Percentiles rank a stretch among this genome's conserved stretches.
Conservation (phyloP, 257 asterid species). For the Fraxinus quadrangulata region DNA sequence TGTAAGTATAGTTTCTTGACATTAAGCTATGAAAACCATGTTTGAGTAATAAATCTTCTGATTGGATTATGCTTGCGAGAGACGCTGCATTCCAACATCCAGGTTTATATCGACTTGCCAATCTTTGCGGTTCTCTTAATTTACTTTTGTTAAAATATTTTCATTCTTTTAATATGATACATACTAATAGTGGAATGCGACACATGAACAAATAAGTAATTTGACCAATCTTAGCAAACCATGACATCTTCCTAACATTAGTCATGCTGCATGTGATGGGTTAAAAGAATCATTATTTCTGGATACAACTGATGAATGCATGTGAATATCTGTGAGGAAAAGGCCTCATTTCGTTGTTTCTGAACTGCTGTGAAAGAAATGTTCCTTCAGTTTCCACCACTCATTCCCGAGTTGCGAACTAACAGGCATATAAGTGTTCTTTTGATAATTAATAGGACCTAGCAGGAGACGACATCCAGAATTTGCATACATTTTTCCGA, state of each 20-base stretch:
- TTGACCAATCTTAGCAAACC: neutral
- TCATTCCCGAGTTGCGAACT: neutral
- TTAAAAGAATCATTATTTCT: neutral
- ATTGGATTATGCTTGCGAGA: neutral
- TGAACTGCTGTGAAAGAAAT: neutral
- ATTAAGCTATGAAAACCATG: neutral
- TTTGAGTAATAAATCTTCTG: neutral
- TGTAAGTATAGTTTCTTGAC: neutral
- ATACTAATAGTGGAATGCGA: neutral
- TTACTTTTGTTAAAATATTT: neutral
- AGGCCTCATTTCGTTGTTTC: neutral
- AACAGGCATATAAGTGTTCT: neutral
- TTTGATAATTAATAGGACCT: slow-evolving; percentile 59
- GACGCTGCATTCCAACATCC: neutral
- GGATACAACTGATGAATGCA: neutral
- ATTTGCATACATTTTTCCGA: slow-evolving; percentile 71
- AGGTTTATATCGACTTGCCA: neutral
- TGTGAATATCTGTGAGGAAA: neutral
- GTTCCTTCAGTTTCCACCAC: neutral
- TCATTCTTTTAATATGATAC: neutral
- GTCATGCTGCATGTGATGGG: neutral
- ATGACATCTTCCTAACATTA: neutral
- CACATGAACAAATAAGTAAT: neutral
- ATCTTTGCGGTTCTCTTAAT: neutral
- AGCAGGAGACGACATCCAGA: slow-evolving; percentile 77